Evolutionary conservation across 2,329 filamentous ascomycete species (phyloP), one percentile per base, ranked within the genome.

Genomic region (Tolypocladium tundrense): DNA sequence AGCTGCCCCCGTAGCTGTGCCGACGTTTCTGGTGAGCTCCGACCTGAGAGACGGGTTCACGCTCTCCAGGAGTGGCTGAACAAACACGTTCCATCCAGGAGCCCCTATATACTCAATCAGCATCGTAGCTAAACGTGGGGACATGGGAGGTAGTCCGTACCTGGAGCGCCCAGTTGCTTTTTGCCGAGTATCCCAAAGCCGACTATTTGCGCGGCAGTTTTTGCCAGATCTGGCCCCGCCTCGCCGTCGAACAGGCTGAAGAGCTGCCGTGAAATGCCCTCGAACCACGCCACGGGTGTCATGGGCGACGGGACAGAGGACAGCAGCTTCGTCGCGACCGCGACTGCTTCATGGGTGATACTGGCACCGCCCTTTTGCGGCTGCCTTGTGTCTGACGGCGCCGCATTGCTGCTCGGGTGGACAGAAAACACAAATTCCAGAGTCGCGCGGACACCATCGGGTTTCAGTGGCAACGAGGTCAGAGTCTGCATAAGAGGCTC

Each of bases 371-470:
- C 74, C 56, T 81, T 84, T 63, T 82, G 80, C 1, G 79, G 74
- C 4, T 67, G 65, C 2, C 73, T 69, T 1, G 72, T 72, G 57
- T 78, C 76, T 8, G 74, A 70, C 0, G 68, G 56, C 63, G 71
- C 69, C 58, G 74, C 68, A 8, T 72, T 71, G 62, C 74, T 77
- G 60, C 80, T 78, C 0, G 86, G 82, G 60, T 88, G 86, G 8
- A 88, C 83, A 1, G 86, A 80, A 58, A 88, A 87, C 41, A 90
- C 77, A 65, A 90, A 90, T 66, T 90, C 87, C 60, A 90, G 76
- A 0, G 84, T 87, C 33, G 83, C 80, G 40, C 87, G 79, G 16
- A 90, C 84, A 21, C 87, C 87, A 60, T 83, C 79, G 2, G 75
- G 72, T 4, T 86, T 77, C 33, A 88, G 74, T 1, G 87, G 87